Base-by-base conservation (phyloP, 2,329 filamentous ascomycete species). In the Pseudocercospora cruenta region DNA sequence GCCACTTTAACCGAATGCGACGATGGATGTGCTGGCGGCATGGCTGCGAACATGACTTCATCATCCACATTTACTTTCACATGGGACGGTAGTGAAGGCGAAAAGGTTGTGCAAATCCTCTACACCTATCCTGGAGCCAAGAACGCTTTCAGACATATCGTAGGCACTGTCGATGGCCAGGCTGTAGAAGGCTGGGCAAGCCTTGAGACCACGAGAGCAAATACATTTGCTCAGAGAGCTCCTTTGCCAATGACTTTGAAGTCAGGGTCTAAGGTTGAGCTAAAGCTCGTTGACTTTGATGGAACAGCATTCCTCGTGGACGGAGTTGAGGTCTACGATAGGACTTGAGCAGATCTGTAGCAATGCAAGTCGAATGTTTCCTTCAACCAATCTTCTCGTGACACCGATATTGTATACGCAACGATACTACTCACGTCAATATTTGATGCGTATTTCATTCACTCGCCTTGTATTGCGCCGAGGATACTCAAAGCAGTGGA, bases 41-140 rank as follows among this genome's bases (percentile, higher is more conserved):
- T 64, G n/a, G 64, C 68, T 16, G 71, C 70, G 21, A 72, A 71
- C 31, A 64, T 73, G 67, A 73, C 68, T 12, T 58, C 64, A 1
- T 62, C 55, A 2, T 51, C 58, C 0, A 67, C 66, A 5, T 73
- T 74, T 64, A 67, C 70, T 1, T 74, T 73, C 59, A 69, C 67
- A 1, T 73, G 67, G 66, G 61, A 69, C 9, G 69, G 71, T 0
- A 58, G 36, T 22, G 67, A 63, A 2, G 71, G 71, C 3, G 59
- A 62, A 7, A 71, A 73, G 36, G 66, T 73, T 3, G 21, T 74
- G 8, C 66, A 71, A 28, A 70, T 73, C 12, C 45, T 69, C 19
- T 74, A 74, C 55, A 71, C 68, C 1, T 73, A 73, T 45, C 67
- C 67, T 22, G 71, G 72, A 1, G 67, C 67, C 8, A 72, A 73